Evolutionary conservation across 306 rosid genomes (phyloP), one percentile per base, ranked within the genome.

Genomic region (Alnus glutinosa): DNA sequence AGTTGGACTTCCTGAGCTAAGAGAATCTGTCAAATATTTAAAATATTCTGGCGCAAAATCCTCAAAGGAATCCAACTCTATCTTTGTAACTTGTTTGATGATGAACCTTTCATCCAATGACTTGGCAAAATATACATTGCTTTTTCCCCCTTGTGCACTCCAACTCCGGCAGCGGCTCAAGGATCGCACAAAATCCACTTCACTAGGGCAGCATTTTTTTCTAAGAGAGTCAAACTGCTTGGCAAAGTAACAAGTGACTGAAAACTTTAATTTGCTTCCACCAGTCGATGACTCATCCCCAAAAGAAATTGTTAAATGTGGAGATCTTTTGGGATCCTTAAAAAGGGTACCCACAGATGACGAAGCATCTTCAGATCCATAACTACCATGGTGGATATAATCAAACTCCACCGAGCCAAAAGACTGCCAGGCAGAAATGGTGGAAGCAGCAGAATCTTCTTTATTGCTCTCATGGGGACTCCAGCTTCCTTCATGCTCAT

Each of bases 131-230:
- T 96, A 96, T 7, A 90, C 99, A 81, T 93, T 96, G 87, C 99
- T 96, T 87, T 93, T 96, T 64, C 99, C 99, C 68, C 99, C 99
- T 85, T 96, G 98, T 5, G 99, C 99, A 51, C 93, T 89, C 99
- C 99, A 96, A 83, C 89, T 83, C 86, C 30, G 87, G 77, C 98
- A 85, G 42, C 99, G 98, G 87, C 97, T 91, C 88, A 96, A 80
- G 58, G 99, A 96, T 59, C 98, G 88, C 62, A 96, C 78, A 71
- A 90, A 93, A 84, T 96, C 98, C 55, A 88, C 91, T 84, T 87
- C 93, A 46, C 70, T 89, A 2, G 97, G 97, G 83, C 98, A 96
- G 89, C 99, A 96, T 77, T 86, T 93, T 58, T 85, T 91, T 63
- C 99, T 88, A 32, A 96, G 92, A 59, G 87, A 84, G 78, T 93